Percentiles rank a stretch among this genome's conserved stretches.
These are phyloP conservation scores for Aspergillus sp. DNA, from an alignment of 2,329 filamentous ascomycete genomes.

Conservation along the genomic window DNA sequence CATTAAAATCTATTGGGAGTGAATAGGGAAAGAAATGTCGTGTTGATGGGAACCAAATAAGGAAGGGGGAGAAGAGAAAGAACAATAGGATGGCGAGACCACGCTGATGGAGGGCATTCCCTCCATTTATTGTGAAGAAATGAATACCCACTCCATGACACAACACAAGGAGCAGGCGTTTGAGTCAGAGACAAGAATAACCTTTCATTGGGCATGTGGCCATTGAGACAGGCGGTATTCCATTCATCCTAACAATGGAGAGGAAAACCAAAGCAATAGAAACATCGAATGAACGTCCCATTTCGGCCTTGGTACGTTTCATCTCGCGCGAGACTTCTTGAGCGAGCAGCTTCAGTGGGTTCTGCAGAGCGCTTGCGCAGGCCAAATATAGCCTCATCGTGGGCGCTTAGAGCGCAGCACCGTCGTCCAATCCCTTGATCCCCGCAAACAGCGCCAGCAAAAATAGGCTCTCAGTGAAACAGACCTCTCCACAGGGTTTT, in stretches of 20 bases:
- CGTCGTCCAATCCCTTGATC: constrained; percentile 24
- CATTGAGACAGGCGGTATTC: background rate
- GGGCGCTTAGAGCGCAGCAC: constrained; percentile 28
- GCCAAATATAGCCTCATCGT: constrained; percentile 28
- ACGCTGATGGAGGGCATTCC: background rate
- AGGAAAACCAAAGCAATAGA: background rate
- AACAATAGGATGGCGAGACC: constrained; percentile 8
- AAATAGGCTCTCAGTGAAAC: constrained; percentile 6
- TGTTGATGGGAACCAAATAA: background rate
- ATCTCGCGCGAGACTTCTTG: constrained; percentile 20
- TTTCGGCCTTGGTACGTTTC: constrained; percentile 23
- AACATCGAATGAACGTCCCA: background rate
- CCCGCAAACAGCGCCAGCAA: background rate
- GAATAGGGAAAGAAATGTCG: constrained; percentile 17
- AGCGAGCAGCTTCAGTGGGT: constrained; percentile 15
- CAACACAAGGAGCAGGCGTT: background rate
- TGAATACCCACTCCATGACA: constrained; percentile 1
- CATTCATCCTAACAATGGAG: constrained; percentile 1
- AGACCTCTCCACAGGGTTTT: background rate
- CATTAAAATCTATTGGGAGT: constrained; percentile 18
- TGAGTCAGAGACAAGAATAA: constrained; percentile 12
- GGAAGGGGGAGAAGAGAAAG: constrained; percentile 22
- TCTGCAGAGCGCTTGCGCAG: constrained; percentile 20
- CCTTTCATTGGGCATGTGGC: constrained; percentile 6
- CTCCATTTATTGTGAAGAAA: constrained; percentile 10